Percentiles rank a stretch among this genome's conserved stretches.
phyloP scores from a whole-genome alignment of 2,329 filamentous ascomycete genomes.

The Penicillium sp. region DNA sequence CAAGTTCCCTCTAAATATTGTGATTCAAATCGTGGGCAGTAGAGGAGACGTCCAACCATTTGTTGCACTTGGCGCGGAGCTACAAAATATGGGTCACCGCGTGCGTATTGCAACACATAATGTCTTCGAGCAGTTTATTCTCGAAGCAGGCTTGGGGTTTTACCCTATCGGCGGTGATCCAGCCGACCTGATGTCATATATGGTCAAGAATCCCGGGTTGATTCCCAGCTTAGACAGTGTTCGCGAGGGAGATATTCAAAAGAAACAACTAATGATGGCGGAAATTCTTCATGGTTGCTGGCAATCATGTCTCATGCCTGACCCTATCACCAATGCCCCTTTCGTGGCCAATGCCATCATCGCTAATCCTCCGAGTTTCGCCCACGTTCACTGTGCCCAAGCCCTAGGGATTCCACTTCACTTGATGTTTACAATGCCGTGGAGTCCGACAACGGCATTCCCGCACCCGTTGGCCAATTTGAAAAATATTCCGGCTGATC shows the following conservation, averaged over 20 bases:
- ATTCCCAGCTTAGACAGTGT: constrained; percentile 42
- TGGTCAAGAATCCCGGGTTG: constrained; percentile 50
- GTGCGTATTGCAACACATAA: constrained; percentile 45
- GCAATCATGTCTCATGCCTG: constrained; percentile 31
- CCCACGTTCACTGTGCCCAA: constrained; percentile 51
- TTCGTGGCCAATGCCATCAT: constrained; percentile 54
- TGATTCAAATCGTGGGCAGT: not conserved
- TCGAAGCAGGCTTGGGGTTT: constrained; percentile 54
- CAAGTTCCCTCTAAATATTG: not conserved
- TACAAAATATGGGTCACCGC: not conserved
- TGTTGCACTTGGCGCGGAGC: not conserved
- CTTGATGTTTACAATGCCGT: constrained; percentile 53
- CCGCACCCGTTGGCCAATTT: constrained; percentile 50
- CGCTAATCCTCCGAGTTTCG: constrained; percentile 51
- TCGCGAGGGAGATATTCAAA: constrained; percentile 26
- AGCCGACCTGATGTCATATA: constrained; percentile 50
- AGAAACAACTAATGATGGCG: constrained; percentile 24
- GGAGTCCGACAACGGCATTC: constrained; percentile 42
- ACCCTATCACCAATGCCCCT: constrained; percentile 26
- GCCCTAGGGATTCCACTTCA: constrained; percentile 49
- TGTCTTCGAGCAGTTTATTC: constrained; percentile 55
- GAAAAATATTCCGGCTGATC: constrained; percentile 33
- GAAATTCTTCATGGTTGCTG: constrained; percentile 37
- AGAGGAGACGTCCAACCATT: not conserved
- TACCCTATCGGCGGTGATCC: constrained; percentile 60